Evolutionary conservation across 805 yeast genomes (phyloP), one percentile per base, ranked within the genome.

Genomic region (Priceomyces melissophilus): DNA sequence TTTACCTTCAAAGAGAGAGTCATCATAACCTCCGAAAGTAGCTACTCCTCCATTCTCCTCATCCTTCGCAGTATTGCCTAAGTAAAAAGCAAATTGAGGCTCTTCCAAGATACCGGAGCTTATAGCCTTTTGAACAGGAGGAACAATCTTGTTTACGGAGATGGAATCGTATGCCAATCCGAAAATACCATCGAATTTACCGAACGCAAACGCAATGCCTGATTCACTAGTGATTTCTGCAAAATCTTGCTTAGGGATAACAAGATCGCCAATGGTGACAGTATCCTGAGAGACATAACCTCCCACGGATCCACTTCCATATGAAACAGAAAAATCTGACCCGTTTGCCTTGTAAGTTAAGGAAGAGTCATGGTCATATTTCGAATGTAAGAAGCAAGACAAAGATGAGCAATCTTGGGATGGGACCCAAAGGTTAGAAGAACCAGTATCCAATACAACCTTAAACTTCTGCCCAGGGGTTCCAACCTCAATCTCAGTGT

Each of bases 161-260:
- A 93, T 89, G 40, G 96, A 75, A 68, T 87, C 87, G 69, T 91
- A 93, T 49, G 87, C 99, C 53, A 93, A 79, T 51, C 99, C 99
- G 48, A 93, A 73, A 52, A 93, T 90, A 70, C 99, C 99, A 63
- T 93, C 99, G 63, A 93, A 93, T 70, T 93, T 91, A 66, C 96
- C 99, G 67, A 93, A 93, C 39, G 99, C 98, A 71, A 93, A 93
- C 0, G 97, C 93, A 52, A 93, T 78, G 42, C 99, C 99, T 32
- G 98, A 98, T 74, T 93, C 99, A 55, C 80, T 79, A 44, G 99
- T 93, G 48, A 96, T 91, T 75, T 93, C 99, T 46, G 96, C 98
- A 61, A 93, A 93, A 62, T 84, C 95, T 73, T 91, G 98, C 50
- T 83, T 71, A 51, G 89, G 84, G 58, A 93, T 90, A 41, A 73